A percentile compares a stretch with the other conserved stretches of the same genome.
These are phyloP conservation scores for Kurtzmaniella quercitrusa DNA, from an alignment of 1,139 yeast species.

Conservation along the genomic window DNA sequence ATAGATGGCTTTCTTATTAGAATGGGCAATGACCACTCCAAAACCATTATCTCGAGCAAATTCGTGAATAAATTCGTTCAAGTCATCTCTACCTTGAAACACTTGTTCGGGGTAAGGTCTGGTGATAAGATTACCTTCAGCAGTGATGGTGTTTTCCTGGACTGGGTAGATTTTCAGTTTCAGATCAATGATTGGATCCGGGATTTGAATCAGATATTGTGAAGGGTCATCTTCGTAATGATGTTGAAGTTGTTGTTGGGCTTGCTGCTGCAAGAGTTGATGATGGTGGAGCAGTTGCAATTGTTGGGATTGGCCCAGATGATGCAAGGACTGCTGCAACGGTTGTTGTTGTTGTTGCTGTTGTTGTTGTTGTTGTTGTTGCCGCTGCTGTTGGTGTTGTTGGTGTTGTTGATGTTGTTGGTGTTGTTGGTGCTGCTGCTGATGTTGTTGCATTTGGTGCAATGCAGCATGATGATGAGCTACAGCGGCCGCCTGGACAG, in stretches of 20 bases:
- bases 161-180: conserved; percentile 47
- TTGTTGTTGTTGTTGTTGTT: conserved; percentile 11
- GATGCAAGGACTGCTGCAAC: conserved; percentile 16
- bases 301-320: conserved; percentile 13
- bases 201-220: conserved; percentile 46
- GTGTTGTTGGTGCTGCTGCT: conserved; percentile 14
- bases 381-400: conserved; percentile 13
- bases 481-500: conserved; percentile 2
- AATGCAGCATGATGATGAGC: conserved; percentile 7
- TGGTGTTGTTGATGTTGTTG: conserved; percentile 11
- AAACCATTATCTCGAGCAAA: conserved; percentile 57
- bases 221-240: conserved; percentile 30
- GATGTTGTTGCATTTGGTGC: conserved; percentile 6
- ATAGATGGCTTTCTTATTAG: conserved; percentile 55
- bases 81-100: conserved; percentile 46
- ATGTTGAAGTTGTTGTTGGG: conserved; percentile 18
- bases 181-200: conserved; percentile 44
- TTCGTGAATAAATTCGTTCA: conserved; percentile 52
- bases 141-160: conserved; percentile 42
- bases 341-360: conserved; percentile 10
- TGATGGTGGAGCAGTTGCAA: conserved; percentile 10
- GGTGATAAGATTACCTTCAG: conserved; percentile 50
- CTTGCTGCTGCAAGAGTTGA: conserved; percentile 15
- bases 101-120: conserved; percentile 54
- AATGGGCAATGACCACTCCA: conserved; percentile 58